A percentile compares a stretch with the other conserved stretches of the same genome.
These are phyloP conservation scores for Rhodotorula mucilaginosa DNA, from an alignment of 1,284 basidiomycete genomes.

Conservation along the genomic window DNA sequence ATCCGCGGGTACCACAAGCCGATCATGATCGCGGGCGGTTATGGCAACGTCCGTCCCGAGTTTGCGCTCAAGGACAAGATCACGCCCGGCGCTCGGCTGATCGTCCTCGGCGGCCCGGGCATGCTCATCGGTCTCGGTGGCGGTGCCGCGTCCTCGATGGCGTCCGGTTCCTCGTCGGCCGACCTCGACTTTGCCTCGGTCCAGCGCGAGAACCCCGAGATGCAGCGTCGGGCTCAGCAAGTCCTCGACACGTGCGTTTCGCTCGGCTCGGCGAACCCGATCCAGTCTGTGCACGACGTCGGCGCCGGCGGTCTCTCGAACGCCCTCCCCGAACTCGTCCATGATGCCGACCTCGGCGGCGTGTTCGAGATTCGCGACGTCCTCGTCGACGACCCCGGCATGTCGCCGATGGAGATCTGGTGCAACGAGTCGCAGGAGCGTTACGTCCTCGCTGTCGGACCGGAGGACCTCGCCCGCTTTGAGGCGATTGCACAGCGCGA, in stretches of 20 bases:
- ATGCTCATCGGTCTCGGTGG: slow-evolving; percentile 96
- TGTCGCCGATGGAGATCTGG: slow-evolving; percentile 99
- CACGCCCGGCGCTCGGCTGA: slow-evolving; percentile 73
- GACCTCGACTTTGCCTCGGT: slow-evolving; percentile 97
- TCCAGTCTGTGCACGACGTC: slow-evolving; percentile 96
- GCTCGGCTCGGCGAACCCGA: slow-evolving; percentile 68
- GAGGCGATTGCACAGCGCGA: slow-evolving; percentile 79
- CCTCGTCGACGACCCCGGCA: slow-evolving; percentile 81
- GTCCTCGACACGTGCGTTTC: slow-evolving; percentile 89
- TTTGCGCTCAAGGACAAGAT: slow-evolving; percentile 77
- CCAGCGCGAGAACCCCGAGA: slow-evolving; percentile 96
- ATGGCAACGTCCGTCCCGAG: slow-evolving; percentile 82
- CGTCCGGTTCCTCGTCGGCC: slow-evolving; percentile 79
- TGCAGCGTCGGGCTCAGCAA: slow-evolving; percentile 94
- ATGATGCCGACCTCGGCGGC: slow-evolving; percentile 87
- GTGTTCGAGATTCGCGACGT: slow-evolving; percentile 93
- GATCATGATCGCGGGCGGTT: slow-evolving; percentile 98
- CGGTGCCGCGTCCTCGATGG: slow-evolving; percentile 90
- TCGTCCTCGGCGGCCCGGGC: slow-evolving; percentile 95
- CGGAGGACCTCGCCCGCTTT: slow-evolving; percentile 60
- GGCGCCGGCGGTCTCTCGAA: slow-evolving; percentile 96
- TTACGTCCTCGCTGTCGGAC: slow-evolving; percentile 85
- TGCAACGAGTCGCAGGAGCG: slow-evolving; percentile 99
- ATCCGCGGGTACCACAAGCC: slow-evolving; percentile 98
- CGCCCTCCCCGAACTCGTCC: slow-evolving; percentile 93